Percentiles rank a stretch among this genome's conserved stretches.
phyloP scores from a whole-genome alignment of 2,329 filamentous ascomycete species.

The Colletotrichum cuscutae region DNA sequence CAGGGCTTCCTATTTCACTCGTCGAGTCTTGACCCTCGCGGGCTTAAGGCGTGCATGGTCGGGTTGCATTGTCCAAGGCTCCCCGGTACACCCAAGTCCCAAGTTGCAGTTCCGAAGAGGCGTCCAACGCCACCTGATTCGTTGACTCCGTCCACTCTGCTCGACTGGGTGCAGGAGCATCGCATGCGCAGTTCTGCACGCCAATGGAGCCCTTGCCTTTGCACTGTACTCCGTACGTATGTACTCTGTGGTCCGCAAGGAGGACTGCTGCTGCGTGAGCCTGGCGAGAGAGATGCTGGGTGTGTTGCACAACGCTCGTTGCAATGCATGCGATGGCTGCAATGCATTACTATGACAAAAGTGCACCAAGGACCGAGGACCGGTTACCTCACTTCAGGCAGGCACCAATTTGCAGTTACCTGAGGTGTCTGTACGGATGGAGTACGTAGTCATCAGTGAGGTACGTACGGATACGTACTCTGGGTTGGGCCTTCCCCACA shows the following conservation, averaged over 20 bases:
- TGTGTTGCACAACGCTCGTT: neutral
- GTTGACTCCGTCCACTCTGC: neutral
- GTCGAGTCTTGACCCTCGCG: neutral
- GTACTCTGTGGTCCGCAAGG: neutral
- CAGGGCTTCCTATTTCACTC: neutral
- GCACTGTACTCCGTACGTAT: neutral
- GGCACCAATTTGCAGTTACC: neutral
- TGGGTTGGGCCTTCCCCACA: neutral
- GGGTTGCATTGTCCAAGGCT: slow-evolving; percentile 17
- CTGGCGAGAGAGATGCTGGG: neutral
- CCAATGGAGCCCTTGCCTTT: slow-evolving; percentile 13
- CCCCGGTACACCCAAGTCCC: slow-evolving; percentile 11
- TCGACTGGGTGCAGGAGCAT: slow-evolving; percentile 16
- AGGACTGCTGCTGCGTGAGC: neutral
- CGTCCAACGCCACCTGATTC: slow-evolving; percentile 21
- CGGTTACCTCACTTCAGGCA: slow-evolving; percentile 2
- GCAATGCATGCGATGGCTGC: neutral
- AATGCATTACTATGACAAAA: neutral
- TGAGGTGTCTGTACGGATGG: no score
- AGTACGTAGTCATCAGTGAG: neutral
- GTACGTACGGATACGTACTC: neutral
- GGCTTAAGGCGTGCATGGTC: slow-evolving; percentile 24
- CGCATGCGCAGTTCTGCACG: slow-evolving; percentile 22
- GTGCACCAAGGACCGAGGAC: slow-evolving; percentile 14
- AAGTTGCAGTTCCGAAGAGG: slow-evolving; percentile 20